Evolutionary conservation across 2,329 filamentous ascomycete genomes (phyloP).

Genomic region (Xylariales sp.): DNA sequence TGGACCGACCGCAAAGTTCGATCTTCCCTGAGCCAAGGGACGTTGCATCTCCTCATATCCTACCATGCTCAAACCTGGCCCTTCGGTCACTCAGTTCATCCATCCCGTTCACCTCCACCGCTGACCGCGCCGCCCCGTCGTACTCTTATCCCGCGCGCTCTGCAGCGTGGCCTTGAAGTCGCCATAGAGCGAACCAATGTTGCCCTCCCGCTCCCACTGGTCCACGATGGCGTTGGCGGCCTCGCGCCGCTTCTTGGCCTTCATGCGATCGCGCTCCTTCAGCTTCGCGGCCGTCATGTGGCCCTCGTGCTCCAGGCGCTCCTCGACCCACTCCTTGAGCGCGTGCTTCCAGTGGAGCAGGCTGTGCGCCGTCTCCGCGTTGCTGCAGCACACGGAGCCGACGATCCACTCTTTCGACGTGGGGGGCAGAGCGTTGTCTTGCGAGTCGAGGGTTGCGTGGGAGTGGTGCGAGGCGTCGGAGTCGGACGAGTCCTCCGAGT

Average conservation of each 20-base stretch:
- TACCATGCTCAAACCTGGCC: too few relatives aligned
- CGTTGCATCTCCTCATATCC: too few relatives aligned
- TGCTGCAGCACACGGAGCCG: conserved; percentile 36
- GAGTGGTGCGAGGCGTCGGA: conserved; percentile 27
- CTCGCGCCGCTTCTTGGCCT: conserved; percentile 51
- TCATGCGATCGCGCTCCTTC: conserved; percentile 57
- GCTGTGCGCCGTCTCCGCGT: conserved; percentile 64
- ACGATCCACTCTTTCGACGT: conserved; percentile 36
- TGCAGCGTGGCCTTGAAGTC: conserved; percentile 63
- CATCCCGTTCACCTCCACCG: conserved; percentile 4
- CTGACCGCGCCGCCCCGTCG: conserved; percentile 20
- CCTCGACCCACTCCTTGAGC: conserved; percentile 67
- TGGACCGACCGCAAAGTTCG: too few relatives aligned
- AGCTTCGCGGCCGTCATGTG: conserved; percentile 54
- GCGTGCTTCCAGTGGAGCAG: conserved; percentile 72
- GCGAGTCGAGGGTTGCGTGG: conserved; percentile 32
- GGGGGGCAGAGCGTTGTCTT: conserved; percentile 30
- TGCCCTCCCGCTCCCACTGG: conserved; percentile 54
- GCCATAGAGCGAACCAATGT: conserved; percentile 57
- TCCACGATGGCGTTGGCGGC: conserved; percentile 61
- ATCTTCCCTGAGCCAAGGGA: too few relatives aligned
- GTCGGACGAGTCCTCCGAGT: conserved; percentile 28
- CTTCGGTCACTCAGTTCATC: too few relatives aligned
- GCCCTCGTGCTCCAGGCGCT: conserved; percentile 53
- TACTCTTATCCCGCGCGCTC: conserved; percentile 44